Evolutionary conservation across 164 flowering plant species (phyloP).

Genomic region (Malania oleifera): DNA sequence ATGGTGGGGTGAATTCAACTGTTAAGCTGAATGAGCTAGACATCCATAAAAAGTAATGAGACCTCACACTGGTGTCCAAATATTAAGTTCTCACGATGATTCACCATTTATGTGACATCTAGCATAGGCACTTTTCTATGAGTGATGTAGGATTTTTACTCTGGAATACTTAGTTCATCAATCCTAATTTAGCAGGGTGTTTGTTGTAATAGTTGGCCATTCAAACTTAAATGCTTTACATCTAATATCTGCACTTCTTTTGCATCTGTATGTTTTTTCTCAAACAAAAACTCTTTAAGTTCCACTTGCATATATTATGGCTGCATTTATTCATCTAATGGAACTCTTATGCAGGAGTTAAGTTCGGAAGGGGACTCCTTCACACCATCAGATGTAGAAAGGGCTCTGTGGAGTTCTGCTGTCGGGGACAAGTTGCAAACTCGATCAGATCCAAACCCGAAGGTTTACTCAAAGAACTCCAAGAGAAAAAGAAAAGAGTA

Average conservation of each 20-base stretch:
- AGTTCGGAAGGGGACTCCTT: constrained; percentile 38
- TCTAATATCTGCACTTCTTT: not conserved
- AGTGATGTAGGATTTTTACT: not conserved
- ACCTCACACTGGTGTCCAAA: no score
- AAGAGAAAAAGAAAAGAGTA: constrained; percentile 59
- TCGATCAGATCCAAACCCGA: constrained; percentile 14
- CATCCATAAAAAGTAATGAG: no score
- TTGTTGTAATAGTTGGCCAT: not conserved
- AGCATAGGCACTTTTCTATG: not conserved
- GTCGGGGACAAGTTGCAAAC: constrained; percentile 34
- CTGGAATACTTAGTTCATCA: not conserved
- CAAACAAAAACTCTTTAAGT: not conserved
- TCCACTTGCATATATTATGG: not conserved
- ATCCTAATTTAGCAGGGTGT: not conserved
- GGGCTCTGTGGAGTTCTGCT: constrained; percentile 78
- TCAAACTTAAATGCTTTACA: not conserved
- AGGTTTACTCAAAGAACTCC: constrained; percentile 23
- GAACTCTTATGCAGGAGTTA: constrained; percentile 47
- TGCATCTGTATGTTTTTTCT: not conserved
- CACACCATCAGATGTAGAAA: constrained; percentile 81
- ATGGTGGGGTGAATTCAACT: no score
- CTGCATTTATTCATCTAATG: not conserved
- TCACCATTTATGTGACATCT: no score
- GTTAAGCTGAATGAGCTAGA: no score
- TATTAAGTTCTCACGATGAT: no score